Conservation (phyloP, 2,329 filamentous ascomycete genomes). For the Pyrenophora graminea region DNA sequence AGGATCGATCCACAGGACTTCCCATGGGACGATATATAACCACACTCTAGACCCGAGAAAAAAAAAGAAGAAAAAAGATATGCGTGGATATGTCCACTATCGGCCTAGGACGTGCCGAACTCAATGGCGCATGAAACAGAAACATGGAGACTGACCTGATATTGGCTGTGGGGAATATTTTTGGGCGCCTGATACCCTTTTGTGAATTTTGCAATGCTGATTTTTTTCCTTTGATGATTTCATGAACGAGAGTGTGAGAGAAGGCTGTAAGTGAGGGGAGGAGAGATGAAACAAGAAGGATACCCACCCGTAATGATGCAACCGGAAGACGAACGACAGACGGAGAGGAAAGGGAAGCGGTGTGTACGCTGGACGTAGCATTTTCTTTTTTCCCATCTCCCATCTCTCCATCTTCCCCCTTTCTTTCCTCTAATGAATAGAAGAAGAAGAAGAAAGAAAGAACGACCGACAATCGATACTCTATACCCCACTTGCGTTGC, state of each 20-base stretch:
- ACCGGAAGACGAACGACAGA: neutral
- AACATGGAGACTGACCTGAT: constrained; percentile 1
- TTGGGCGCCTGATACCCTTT: constrained; percentile 25
- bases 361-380: neutral
- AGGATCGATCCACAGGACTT: constrained; percentile 65
- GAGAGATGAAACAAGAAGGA: neutral
- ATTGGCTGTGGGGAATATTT: neutral
- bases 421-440: no score
- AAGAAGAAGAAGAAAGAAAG: no score
- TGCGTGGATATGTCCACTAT: neutral
- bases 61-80: neutral
- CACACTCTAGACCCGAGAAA: neutral
- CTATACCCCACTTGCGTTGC: no score
- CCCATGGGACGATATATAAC: constrained; percentile 58
- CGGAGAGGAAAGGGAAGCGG: neutral
- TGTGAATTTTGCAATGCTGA: constrained; percentile 1
- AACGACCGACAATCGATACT: no score
- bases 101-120: no score
- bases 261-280: neutral
- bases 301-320: constrained; percentile 5
- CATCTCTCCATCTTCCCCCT: no score
- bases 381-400: neutral
- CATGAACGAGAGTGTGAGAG: neutral
- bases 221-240: constrained; percentile 7
- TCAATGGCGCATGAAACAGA: constrained; percentile 11